These are phyloP conservation scores for Lactarius akahatsu DNA, from an alignment of 768 basidiomycete species.

Conservation along the genomic window DNA sequence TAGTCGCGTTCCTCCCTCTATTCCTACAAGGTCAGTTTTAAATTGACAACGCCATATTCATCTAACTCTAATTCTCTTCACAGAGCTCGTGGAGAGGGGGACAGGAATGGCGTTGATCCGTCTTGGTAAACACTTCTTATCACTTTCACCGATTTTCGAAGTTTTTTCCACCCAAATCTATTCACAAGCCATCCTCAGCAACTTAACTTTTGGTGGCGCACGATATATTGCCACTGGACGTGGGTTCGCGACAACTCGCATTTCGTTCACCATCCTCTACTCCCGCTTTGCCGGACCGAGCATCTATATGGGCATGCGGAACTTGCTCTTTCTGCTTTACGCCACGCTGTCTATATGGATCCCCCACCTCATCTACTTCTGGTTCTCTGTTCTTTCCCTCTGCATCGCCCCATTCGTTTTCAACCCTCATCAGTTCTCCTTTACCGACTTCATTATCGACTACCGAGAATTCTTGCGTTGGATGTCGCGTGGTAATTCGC, in stretches of 20 bases:
- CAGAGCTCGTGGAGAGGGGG: slow-evolving; percentile 94
- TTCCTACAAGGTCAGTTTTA: slow-evolving; percentile 82
- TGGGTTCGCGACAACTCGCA: slow-evolving; percentile 96
- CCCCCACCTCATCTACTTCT: slow-evolving; percentile 97
- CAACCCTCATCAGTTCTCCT: slow-evolving; percentile 99
- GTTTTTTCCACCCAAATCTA: slow-evolving; percentile 99
- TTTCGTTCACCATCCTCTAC: slow-evolving; percentile 95
- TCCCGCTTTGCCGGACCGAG: slow-evolving; percentile 99
- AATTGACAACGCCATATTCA: slow-evolving; percentile 5
- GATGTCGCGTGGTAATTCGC: slow-evolving; percentile 99
- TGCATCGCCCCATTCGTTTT: slow-evolving; percentile 98
- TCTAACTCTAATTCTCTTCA: slow-evolving; percentile 11
- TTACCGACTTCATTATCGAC: slow-evolving; percentile 96
- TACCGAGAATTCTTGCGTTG: slow-evolving; percentile 97
- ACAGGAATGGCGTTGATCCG: slow-evolving; percentile 93
- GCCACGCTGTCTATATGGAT: slow-evolving; percentile 91
- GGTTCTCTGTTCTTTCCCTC: slow-evolving; percentile 93
- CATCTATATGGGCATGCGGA: slow-evolving; percentile 98
- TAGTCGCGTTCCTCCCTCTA: slow-evolving; percentile 94
- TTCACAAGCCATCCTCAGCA: slow-evolving; percentile 94
- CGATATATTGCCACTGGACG: slow-evolving; percentile 99
- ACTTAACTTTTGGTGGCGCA: slow-evolving; percentile 96
- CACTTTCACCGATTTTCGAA: slow-evolving; percentile 95
- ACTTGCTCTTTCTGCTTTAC: slow-evolving; percentile 86
- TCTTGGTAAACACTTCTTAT: slow-evolving; percentile 94